Conservation (phyloP, 176 grass and related monocot species). For the Phoenix roebelenii region DNA sequence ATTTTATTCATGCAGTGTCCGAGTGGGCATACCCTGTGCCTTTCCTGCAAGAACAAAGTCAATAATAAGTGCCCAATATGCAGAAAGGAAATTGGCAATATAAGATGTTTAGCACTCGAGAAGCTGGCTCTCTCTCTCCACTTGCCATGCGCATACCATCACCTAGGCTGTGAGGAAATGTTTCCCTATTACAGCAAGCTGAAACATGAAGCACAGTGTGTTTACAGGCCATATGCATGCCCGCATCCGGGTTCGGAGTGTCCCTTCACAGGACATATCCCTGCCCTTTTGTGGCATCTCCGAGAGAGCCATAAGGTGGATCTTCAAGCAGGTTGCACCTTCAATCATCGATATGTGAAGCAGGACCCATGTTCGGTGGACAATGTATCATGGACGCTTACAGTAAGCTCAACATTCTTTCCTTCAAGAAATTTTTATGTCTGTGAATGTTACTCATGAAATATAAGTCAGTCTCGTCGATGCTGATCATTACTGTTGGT, state of each 20-base stretch:
- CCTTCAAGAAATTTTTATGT: not conserved
- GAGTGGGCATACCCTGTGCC: slow-evolving; percentile 23
- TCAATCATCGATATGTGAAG: slow-evolving; percentile 27
- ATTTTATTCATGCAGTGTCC: slow-evolving; percentile 23
- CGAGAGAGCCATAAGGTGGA: slow-evolving; percentile 20
- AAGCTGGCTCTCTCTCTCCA: slow-evolving; percentile 18
- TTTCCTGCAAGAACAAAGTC: slow-evolving; percentile 23
- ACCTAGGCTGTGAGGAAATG: slow-evolving; percentile 13
- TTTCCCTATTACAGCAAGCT: slow-evolving; percentile 20
- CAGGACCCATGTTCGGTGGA: slow-evolving; percentile 23
- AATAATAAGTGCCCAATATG: slow-evolving; percentile 25
- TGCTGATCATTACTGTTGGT: not conserved
- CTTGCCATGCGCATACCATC: slow-evolving; percentile 15
- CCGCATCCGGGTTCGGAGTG: slow-evolving; percentile 19
- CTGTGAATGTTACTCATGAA: not conserved
- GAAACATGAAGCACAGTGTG: slow-evolving; percentile 13
- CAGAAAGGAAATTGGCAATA: slow-evolving; percentile 26
- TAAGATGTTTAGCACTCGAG: slow-evolving; percentile 23
- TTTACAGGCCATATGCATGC: slow-evolving; percentile 21
- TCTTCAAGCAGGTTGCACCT: slow-evolving; percentile 23
- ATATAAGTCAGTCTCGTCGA: not conserved
- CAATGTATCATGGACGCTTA: slow-evolving; percentile 22
- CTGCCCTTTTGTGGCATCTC: slow-evolving; percentile 14
- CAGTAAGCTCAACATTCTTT: slow-evolving; percentile 13
- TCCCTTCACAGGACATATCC: slow-evolving; percentile 8